These are phyloP conservation scores for Debaryomycetaceae sp. DNA, from an alignment of 1,139 yeast species.

Conservation along the genomic window DNA sequence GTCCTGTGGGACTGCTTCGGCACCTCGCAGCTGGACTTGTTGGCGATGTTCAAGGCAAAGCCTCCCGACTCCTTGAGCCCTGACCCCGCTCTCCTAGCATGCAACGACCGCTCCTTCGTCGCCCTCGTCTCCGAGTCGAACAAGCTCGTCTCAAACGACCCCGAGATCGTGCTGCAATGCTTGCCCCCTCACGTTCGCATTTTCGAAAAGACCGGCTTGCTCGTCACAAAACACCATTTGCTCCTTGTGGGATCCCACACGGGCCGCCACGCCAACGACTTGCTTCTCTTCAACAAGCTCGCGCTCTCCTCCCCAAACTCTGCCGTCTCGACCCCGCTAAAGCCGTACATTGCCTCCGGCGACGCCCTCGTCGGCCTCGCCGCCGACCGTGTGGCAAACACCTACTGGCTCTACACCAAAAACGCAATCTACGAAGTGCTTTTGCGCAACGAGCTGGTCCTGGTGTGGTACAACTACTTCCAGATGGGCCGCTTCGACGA, in stretches of 20 bases:
- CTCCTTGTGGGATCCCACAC: no score
- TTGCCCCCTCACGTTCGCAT: no score
- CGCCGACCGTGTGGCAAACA: constrained; percentile 41
- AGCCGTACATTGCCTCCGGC: constrained; percentile 3
- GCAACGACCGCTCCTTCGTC: constrained; percentile 8
- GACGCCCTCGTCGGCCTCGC: constrained; percentile 45
- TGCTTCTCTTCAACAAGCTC: constrained; percentile 7
- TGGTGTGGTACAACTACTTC: constrained; percentile 68
- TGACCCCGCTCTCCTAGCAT: constrained; percentile 5
- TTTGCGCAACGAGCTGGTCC: constrained; percentile 54
- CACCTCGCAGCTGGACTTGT: constrained; percentile 16
- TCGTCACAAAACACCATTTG: no score
- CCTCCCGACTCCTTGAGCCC: constrained; percentile 9
- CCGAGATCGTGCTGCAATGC: constrained; percentile 15
- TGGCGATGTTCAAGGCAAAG: constrained; percentile 16
- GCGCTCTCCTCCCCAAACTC: constrained; percentile 1
- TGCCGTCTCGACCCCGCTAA: not conserved
- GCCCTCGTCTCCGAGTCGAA: constrained; percentile 8
- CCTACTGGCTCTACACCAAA: constrained; percentile 13
- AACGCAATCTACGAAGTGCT: constrained; percentile 52
- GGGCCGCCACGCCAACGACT: constrained; percentile 3
- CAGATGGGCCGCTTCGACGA: constrained; percentile 53
- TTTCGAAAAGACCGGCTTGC: no score
- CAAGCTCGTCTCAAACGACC: constrained; percentile 17
- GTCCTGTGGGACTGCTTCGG: constrained; percentile 30